Evolutionary conservation across 2,329 filamentous ascomycete species (phyloP).

Genomic region (Metarhizium album): DNA sequence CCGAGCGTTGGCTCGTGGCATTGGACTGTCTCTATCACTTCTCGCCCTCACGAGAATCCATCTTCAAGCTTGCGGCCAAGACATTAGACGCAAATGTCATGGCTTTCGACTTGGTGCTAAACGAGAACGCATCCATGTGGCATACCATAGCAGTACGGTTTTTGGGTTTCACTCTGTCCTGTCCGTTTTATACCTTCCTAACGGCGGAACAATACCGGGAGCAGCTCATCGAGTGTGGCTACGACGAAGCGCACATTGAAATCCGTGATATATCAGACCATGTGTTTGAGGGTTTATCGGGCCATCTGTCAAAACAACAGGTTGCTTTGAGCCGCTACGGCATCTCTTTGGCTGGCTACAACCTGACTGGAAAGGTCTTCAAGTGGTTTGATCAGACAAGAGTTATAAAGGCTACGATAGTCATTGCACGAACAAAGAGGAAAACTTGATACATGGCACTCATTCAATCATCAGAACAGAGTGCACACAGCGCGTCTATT

Average conservation of each 20-base stretch:
- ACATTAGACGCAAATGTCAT: slow-evolving; percentile 37
- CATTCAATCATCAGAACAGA: too few species aligned
- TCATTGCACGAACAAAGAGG: slow-evolving; percentile 17
- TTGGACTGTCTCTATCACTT: slow-evolving; percentile 49
- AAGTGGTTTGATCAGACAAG: slow-evolving; percentile 25
- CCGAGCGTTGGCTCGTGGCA: slow-evolving; percentile 38
- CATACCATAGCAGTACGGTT: slow-evolving; percentile 27
- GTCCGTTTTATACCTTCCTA: slow-evolving; percentile 37
- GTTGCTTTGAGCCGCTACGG: slow-evolving; percentile 22
- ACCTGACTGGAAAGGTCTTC: slow-evolving; percentile 26
- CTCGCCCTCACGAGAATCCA: slow-evolving; percentile 34
- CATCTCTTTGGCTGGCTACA: slow-evolving; percentile 22
- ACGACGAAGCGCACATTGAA: slow-evolving; percentile 27
- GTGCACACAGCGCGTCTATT: too few species aligned
- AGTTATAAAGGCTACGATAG: slow-evolving; percentile 24
- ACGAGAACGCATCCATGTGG: slow-evolving; percentile 16
- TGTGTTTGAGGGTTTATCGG: slow-evolving; percentile 38
- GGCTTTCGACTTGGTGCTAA: slow-evolving; percentile 42
- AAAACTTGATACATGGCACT: background rate
- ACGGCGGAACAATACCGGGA: slow-evolving; percentile 32
- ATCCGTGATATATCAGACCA: slow-evolving; percentile 41
- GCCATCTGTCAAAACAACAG: slow-evolving; percentile 29
- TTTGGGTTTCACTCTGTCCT: slow-evolving; percentile 35
- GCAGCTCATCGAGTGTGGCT: slow-evolving; percentile 36
- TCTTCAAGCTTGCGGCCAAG: slow-evolving; percentile 30